A percentile compares a stretch with the other conserved stretches of the same genome.
Evolutionary conservation across 2,329 filamentous ascomycete genomes (phyloP).

Genomic region (Scortechinia acanthostroma): DNA sequence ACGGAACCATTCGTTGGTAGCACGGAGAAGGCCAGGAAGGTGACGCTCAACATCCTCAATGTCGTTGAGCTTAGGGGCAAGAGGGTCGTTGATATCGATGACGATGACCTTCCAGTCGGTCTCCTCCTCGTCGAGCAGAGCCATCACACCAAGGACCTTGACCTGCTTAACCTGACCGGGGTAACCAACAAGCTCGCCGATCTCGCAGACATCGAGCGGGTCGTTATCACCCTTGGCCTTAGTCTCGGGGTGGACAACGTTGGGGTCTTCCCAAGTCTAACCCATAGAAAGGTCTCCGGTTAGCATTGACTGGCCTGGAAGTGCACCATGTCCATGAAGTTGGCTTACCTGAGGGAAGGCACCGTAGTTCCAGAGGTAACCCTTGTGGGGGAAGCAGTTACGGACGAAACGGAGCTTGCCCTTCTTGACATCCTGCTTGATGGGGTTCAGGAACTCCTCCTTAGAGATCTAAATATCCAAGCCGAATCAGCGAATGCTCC

Average conservation of each 20-base stretch:
- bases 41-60: slow-evolving; percentile 98
- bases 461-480: not conserved
- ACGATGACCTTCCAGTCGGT: slow-evolving; percentile 30
- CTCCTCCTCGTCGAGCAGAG: slow-evolving; percentile 22
- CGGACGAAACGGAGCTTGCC: slow-evolving; percentile 26
- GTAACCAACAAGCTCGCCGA: slow-evolving; percentile 67
- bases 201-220: slow-evolving; percentile 30
- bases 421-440: slow-evolving; percentile 29
- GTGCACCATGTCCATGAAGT: no score
- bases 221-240: slow-evolving; percentile 28
- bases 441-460: slow-evolving; percentile 18
- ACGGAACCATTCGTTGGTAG: slow-evolving; percentile 99
- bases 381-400: slow-evolving; percentile 31
- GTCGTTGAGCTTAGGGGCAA: slow-evolving; percentile 40
- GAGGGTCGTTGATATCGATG: slow-evolving; percentile 26
- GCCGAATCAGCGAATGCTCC: not conserved
- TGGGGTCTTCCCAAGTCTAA: slow-evolving; percentile 32
- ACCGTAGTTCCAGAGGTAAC: slow-evolving; percentile 31
- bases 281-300: not conserved
- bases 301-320: not conserved
- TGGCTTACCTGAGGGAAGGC: slow-evolving; percentile 22
- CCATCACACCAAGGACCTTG: slow-evolving; percentile 29
- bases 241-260: slow-evolving; percentile 27
- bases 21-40: slow-evolving; percentile 89
- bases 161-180: slow-evolving; percentile 29